A percentile compares a stretch with the other conserved stretches of the same genome.
These are phyloP conservation scores for Rhizopogon salebrosus DNA, from an alignment of 768 basidiomycete species.

Conservation along the genomic window DNA sequence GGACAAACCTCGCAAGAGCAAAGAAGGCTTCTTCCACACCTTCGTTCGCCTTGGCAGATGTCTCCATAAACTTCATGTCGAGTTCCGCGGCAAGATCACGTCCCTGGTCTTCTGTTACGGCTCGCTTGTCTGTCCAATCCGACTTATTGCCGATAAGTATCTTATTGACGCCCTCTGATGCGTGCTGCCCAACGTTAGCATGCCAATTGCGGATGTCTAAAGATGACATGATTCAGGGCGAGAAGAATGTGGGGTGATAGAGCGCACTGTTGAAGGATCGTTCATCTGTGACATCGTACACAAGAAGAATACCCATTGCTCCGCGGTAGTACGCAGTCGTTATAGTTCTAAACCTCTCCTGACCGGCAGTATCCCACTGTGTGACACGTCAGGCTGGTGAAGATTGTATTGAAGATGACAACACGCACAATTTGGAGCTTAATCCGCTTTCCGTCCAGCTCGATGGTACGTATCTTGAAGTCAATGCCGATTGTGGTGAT, in stretches of 20 bases:
- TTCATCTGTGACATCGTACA: conserved; percentile 98
- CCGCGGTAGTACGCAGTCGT: conserved; percentile 99
- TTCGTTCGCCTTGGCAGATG: conserved; percentile 94
- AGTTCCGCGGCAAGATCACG: conserved; percentile 89
- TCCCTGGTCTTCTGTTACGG: conserved; percentile 88
- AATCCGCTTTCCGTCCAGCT: conserved; percentile 95
- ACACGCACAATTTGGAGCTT: conserved; percentile 89
- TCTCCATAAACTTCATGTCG: conserved; percentile 96
- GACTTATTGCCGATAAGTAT: conserved; percentile 99
- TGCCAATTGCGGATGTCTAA: conserved; percentile 98
- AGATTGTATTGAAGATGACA: background rate
- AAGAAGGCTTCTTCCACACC: conserved; percentile 99
- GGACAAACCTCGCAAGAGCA: conserved; percentile 81
- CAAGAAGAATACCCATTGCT: conserved; percentile 96
- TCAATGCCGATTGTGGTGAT: conserved; percentile 99
- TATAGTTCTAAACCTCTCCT: conserved; percentile 97
- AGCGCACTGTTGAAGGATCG: conserved; percentile 92
- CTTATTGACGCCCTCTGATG: conserved; percentile 98
- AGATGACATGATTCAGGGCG: background rate
- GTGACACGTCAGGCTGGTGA: background rate
- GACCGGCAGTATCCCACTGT: conserved; percentile 99
- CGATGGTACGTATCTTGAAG: conserved; percentile 99
- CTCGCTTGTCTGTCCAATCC: conserved; percentile 95
- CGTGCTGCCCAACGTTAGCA: conserved; percentile 96
- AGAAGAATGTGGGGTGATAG: conserved; percentile 6